A percentile compares a stretch with the other conserved stretches of the same genome.
phyloP scores from a whole-genome alignment of 2,329 filamentous ascomycete genomes.

The Sarocladiaceae sp. region DNA sequence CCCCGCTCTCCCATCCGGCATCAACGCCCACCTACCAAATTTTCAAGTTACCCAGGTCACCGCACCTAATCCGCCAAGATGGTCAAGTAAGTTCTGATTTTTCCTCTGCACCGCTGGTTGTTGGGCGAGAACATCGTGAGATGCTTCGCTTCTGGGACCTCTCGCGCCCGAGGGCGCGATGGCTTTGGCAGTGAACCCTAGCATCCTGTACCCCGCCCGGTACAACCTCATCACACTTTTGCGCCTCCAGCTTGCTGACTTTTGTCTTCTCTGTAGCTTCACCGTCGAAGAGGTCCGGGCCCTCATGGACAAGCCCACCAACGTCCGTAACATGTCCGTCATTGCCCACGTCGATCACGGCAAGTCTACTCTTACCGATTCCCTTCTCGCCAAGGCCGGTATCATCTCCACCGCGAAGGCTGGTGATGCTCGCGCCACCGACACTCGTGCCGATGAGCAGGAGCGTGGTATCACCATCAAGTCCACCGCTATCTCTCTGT shows the following conservation, averaged over 20 bases:
- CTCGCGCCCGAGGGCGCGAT: neutral
- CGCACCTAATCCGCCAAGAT: slow-evolving; percentile 82
- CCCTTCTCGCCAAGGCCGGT: slow-evolving; percentile 97
- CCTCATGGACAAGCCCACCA: slow-evolving; percentile 75
- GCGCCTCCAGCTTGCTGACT: slow-evolving; percentile 10
- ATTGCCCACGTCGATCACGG: slow-evolving; percentile 99
- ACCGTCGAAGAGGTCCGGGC: slow-evolving; percentile 88
- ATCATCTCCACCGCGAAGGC: slow-evolving; percentile 98
- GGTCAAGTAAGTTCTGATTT: slow-evolving; percentile 83
- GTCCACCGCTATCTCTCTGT: slow-evolving; percentile 99
- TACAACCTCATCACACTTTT: slow-evolving; percentile 1
- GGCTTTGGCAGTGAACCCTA: neutral
- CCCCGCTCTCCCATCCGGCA: slow-evolving; percentile 9
- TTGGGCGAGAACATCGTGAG: neutral
- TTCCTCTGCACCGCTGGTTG: neutral
- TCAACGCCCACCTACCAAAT: slow-evolving; percentile 6
- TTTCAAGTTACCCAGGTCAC: slow-evolving; percentile 27
- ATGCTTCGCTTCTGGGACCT: slow-evolving; percentile 1
- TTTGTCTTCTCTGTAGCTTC: slow-evolving; percentile 60
- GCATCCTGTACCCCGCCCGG: slow-evolving; percentile 3
- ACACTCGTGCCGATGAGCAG: slow-evolving; percentile 96
- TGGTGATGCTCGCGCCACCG: slow-evolving; percentile 91
- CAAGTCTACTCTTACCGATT: slow-evolving; percentile 99
- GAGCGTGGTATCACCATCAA: slow-evolving; percentile 99
- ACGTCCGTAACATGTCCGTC: slow-evolving; percentile 96